These are phyloP conservation scores for Ophiosphaerella narmari DNA, from an alignment of 2,329 filamentous ascomycete species.

Conservation along the genomic window DNA sequence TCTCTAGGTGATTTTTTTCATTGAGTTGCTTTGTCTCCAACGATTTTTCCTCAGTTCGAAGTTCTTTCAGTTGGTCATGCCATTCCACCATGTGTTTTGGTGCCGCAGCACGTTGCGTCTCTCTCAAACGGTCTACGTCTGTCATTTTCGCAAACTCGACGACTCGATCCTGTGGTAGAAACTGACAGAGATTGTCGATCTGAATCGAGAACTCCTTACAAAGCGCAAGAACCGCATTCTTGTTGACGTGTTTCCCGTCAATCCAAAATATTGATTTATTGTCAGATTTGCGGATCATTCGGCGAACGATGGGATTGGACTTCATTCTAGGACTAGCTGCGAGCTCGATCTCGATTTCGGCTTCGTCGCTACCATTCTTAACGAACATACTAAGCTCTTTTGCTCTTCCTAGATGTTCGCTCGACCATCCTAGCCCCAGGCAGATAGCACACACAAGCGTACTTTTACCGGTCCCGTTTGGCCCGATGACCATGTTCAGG, in stretches of 20 bases:
- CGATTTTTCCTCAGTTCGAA: conserved; percentile 72
- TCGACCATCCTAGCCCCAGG: conserved; percentile 80
- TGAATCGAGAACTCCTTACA: conserved; percentile 81
- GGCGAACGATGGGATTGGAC: conserved; percentile 73
- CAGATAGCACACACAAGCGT: conserved; percentile 97
- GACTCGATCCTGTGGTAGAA: conserved; percentile 93
- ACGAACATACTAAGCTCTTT: conserved; percentile 88
- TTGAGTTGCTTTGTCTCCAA: conserved; percentile 62
- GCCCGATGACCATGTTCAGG: conserved; percentile 97
- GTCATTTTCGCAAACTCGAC: conserved; percentile 88
- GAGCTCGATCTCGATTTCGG: conserved; percentile 89
- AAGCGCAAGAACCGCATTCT: conserved; percentile 69
- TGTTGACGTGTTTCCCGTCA: conserved; percentile 65
- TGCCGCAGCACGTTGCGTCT: conserved; percentile 88
- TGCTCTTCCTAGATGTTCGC: conserved; percentile 77
- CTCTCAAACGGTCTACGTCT: conserved; percentile 78
- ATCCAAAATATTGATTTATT: conserved; percentile 81
- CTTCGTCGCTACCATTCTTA: conserved; percentile 80
- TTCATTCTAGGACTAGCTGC: conserved; percentile 62
- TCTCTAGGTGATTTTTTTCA: conserved; percentile 66
- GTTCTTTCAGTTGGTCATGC: conserved; percentile 74
- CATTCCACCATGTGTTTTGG: conserved; percentile 77
- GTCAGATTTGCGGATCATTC: conserved; percentile 79
- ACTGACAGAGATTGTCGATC: conserved; percentile 97
- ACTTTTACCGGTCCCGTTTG: conserved; percentile 98